Conservation (phyloP, 345 rosid genomes). For the Mangifera indica region DNA sequence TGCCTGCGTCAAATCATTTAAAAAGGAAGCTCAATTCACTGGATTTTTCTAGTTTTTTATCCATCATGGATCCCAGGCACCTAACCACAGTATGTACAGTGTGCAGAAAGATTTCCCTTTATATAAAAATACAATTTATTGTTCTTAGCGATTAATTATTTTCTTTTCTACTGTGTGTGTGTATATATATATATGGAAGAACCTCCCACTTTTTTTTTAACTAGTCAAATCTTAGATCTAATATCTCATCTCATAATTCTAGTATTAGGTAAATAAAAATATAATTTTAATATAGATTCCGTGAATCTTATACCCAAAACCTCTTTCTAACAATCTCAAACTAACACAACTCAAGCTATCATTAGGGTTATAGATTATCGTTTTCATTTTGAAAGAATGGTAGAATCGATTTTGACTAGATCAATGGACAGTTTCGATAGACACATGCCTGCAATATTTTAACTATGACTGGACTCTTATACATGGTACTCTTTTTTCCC, state of each 20-base stretch:
- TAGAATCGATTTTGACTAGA: slow-evolving; percentile 28
- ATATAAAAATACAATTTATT: too few relatives aligned
- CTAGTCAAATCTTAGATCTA: too few relatives aligned
- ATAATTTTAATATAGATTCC: too few relatives aligned
- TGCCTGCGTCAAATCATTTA: slow-evolving; percentile 30
- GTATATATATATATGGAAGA: too few relatives aligned
- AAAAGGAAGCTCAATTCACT: slow-evolving; percentile 14
- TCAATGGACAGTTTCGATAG: slow-evolving; percentile 15
- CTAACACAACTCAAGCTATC: too few relatives aligned
- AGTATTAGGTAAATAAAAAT: too few relatives aligned
- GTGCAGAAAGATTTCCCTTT: neutral
- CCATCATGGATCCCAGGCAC: slow-evolving; percentile 19
- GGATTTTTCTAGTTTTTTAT: slow-evolving; percentile 15
- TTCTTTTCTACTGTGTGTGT: neutral
- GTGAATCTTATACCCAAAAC: too few relatives aligned
- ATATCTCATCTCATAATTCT: too few relatives aligned
- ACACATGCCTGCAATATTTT: slow-evolving; percentile 10
- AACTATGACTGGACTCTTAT: slow-evolving; percentile 22
- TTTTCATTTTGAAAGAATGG: slow-evolving; percentile 19
- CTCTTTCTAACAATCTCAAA: too few relatives aligned
- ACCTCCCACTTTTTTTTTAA: too few relatives aligned
- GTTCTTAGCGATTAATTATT: neutral
- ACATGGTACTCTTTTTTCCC: slow-evolving; percentile 18
- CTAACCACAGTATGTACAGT: slow-evolving; percentile 26
- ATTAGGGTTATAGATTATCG: slow-evolving; percentile 22